Evolutionary conservation across 140 eudicot species (phyloP), one percentile per base, ranked within the genome.

Genomic region (Senecio squalidus): DNA sequence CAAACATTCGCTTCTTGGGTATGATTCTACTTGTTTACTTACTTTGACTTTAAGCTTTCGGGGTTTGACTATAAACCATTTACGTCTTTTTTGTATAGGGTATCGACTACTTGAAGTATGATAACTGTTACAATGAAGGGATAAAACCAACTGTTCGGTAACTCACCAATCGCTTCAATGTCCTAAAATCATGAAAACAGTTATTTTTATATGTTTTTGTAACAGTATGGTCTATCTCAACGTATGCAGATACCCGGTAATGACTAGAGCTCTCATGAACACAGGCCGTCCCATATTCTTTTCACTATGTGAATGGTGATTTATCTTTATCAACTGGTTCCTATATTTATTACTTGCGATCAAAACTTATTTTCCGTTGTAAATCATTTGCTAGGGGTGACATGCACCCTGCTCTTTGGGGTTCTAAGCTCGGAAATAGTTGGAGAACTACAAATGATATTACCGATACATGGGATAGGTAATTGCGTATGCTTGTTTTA

Each of bases 391-490:
- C 5, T 74, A 86, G 96, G 98, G 98, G 98, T 53, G 98, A 91
- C 58, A 58, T 83, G 94, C 94, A 91, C 74, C 98, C 98, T 9
- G 94, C 98, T 52, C 50, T 79, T 26, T 91, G 96, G 96, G 98
- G 88, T 54, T 68, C 58, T 24, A 68, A 54, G 38, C 47, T 86
- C 23, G 98, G 96, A 50, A 91, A 91, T 48, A 86, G 98, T 74
- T 91, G 98, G 98, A 78, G 98, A 72, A 91, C 98, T 36, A 83
- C 98, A 23, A 76, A 72, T 62, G 92, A 86, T 68, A 91, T 91
- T 15, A 5, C 38, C 0, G 94, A 84, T 75, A 80, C 66, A 0
- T 86, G 96, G 89, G 74, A 67, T 1, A 86, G 96, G 98, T 91
- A 79, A 33, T 23, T 38, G 18, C 25, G 2, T 14, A 48, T 14